Evolutionary conservation across 2,329 filamentous ascomycete species (phyloP).

Genomic region (Xylariaceae sp.): DNA sequence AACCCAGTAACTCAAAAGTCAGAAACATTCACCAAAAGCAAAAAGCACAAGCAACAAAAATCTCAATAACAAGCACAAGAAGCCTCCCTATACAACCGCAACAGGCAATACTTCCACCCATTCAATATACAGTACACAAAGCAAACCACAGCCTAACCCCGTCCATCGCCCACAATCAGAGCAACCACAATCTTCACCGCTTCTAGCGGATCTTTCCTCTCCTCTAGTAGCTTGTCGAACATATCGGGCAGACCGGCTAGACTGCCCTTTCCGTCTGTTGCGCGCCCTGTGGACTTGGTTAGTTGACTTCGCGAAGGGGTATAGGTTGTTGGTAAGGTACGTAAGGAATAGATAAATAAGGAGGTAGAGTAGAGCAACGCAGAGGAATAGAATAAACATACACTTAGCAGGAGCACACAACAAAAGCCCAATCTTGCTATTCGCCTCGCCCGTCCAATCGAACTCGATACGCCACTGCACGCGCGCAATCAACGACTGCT

Average conservation of each 20-base stretch:
- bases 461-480: conserved; percentile 62
- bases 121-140: no score
- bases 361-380: background rate
- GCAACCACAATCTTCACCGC: conserved; percentile 59
- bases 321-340: background rate
- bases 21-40: no score
- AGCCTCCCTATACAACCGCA: no score
- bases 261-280: conserved; percentile 52
- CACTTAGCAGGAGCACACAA: conserved; percentile 58
- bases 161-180: conserved; percentile 48
- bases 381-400: conserved; percentile 41
- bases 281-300: conserved; percentile 55
- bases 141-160: background rate
- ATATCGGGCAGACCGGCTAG: conserved; percentile 55
- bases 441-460: conserved; percentile 70
- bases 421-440: conserved; percentile 52
- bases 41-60: no score
- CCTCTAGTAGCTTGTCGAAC: conserved; percentile 56
- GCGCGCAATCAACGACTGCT: conserved; percentile 42
- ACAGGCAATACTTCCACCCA: no score
- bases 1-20: no score
- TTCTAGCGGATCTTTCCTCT: conserved; percentile 49
- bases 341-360: background rate
- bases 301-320: no score
- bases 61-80: no score